Evolutionary conservation across 305 asterid genomes (phyloP), one percentile per base, ranked within the genome.

Genomic region (Rubia tinctorum): DNA sequence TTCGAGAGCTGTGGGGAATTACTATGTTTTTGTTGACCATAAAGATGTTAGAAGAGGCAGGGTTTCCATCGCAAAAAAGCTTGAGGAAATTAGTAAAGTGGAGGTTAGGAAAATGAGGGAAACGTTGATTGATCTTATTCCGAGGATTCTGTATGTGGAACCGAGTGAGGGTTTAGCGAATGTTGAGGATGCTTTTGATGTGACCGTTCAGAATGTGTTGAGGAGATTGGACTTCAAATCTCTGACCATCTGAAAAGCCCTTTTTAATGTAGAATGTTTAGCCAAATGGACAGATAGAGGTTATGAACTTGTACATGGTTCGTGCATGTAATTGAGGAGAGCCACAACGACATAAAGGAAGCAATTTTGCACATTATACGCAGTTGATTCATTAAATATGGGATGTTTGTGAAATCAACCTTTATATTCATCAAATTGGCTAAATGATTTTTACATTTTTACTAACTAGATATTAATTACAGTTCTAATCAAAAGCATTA

Each of bases 1-100:
- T 7, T 39, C 1, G 0, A 45, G 66, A 11, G 82, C 85, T 1
- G 73, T 51, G 20, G 58, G 69, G 22, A 71, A 17, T 10, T 86
- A 83, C 42, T 87, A 93, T 4, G 86, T 87, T 1, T 86, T 79
- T 37, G 82, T 91, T 27, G 90, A 87, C 37, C 80, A 73, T 8
- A 69, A 70, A 4, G 76, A 25, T n/a, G 89, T 87, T 15, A 80
- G 90, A 22, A 87, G n/a, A 30, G 68, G 68, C 30, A 63, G 44
- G 44, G 68, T 27, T 63, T 63, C 44, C 44, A 63, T 63, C 30
- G 40, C 10, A 14, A 0, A 40, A 27, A 63, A 34, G 68, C 68
- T 63, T 34, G 68, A 34, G 68, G 45, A 18, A 7, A 27, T 27
- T 34, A 63, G 68, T 30, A 18, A 63, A 63, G 44, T 23, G 3